Evolutionary conservation across 1,284 basidiomycete species (phyloP).

Genomic region (Kwoniella shivajii): DNA sequence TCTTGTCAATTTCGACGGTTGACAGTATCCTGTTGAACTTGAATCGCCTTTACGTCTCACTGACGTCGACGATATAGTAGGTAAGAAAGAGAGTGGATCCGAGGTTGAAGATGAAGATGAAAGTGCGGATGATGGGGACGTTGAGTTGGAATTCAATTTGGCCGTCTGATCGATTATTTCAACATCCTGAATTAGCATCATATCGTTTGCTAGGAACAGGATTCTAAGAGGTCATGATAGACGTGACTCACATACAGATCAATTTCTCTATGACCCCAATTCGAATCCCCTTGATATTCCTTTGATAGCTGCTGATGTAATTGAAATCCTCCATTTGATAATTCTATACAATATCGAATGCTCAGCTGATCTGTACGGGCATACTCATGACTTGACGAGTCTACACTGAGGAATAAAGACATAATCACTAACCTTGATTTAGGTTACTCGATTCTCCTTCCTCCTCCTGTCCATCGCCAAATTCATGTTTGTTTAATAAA

Average conservation of each 20-base stretch:
- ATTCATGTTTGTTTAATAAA: slow-evolving; percentile 66
- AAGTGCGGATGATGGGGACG: background rate
- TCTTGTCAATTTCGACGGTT: slow-evolving; percentile 4
- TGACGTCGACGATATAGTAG: background rate
- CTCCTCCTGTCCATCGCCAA: slow-evolving; percentile 60
- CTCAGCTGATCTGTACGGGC: no score
- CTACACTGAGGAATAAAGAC: no score
- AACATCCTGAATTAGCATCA: background rate
- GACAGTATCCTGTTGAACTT: background rate
- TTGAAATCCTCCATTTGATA: slow-evolving; percentile 71
- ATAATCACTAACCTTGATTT: no score
- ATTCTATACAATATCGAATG: slow-evolving; percentile 36
- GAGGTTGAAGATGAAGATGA: background rate
- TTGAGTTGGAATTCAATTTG: background rate
- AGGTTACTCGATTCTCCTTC: no score
- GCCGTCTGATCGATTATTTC: background rate
- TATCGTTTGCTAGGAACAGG: no score
- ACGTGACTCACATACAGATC: slow-evolving; percentile 40
- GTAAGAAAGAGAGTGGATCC: background rate
- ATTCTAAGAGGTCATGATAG: background rate
- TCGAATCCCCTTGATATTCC: slow-evolving; percentile 65
- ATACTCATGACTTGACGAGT: no score
- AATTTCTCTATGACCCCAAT: slow-evolving; percentile 78
- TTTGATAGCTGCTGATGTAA: slow-evolving; percentile 76
- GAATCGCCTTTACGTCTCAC: background rate